Conservation (phyloP, 495 filamentous ascomycete genomes). For the Cetradonia linearis region DNA sequence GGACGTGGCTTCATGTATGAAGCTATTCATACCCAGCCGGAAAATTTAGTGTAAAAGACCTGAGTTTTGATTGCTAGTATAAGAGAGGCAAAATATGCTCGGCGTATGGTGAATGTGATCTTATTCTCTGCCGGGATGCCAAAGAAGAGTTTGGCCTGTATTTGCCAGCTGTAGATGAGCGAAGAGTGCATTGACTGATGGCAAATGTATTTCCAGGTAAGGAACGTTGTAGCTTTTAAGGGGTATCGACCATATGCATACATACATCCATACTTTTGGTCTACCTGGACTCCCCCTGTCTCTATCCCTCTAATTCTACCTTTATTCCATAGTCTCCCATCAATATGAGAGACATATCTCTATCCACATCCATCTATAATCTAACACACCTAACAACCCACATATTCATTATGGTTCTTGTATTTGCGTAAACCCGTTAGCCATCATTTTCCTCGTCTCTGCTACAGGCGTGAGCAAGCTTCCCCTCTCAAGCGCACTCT, state of each 20-base stretch:
- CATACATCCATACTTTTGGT: background rate
- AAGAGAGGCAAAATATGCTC: too few species aligned
- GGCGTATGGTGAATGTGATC: too few species aligned
- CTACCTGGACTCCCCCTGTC: background rate
- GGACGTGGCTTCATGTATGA: too few species aligned
- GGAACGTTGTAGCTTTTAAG: background rate
- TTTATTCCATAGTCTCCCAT: background rate
- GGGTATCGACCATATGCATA: background rate
- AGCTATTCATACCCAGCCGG: too few species aligned
- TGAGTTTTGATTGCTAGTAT: too few species aligned
- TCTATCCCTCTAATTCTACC: background rate
- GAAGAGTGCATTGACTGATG: background rate
- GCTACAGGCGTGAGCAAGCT: constrained; percentile 58
- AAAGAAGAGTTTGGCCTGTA: background rate
- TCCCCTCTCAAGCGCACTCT: constrained; percentile 52
- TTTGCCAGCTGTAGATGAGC: background rate
- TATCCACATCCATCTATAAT: background rate
- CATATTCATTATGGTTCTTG: background rate
- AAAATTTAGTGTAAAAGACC: too few species aligned
- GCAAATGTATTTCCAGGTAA: background rate
- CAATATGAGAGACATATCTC: background rate
- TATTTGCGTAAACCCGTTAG: background rate
- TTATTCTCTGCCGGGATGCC: too few species aligned
- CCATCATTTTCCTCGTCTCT: constrained; percentile 46
- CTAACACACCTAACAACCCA: background rate